Evolutionary conservation across 2,329 filamentous ascomycete genomes (phyloP), one percentile per base, ranked within the genome.

Genomic region (Aspergillus melleus): DNA sequence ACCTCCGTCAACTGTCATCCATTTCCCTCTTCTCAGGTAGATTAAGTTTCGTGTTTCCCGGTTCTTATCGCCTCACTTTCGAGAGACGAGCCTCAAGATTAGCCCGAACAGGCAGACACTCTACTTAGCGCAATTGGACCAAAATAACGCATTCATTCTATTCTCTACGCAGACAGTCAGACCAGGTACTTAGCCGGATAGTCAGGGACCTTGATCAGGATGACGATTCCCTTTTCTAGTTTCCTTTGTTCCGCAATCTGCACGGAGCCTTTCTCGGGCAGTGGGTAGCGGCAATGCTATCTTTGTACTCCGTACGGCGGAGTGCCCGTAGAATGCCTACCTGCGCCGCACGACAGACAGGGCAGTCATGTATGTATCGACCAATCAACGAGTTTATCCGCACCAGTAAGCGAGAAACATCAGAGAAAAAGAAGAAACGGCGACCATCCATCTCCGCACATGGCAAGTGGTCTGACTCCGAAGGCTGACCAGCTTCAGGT

Each of bases 361-460:
- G 8, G 32, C 11, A 36, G 11, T 6, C 32, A 11, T 11, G 26
- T 29, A 29, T 29, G 26, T 29, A 29, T 29, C 32, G 11, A 36
- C 36, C 36, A 42, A 42, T 42, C 36, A 42, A 29, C 26, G 26
- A 9, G 2, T 1, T 9, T 1, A 29, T 9, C 8, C 26, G 9
- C 26, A 29, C 26, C 8, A 11, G 11, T 47, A 47, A 47, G 22
- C 22, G 22, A 47, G 22, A 20, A 47, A 47, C 10, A 14, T 3
- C 22, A 9, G 16, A 5, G 32, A 5, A 36, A 36, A 12, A 16
- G 11, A 36, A 36, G 32, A 36, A 36, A 36, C 32, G 44, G 44
- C 36, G 14, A 24, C 57, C 54, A 54, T 44, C 58, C 58, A 55
- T 52, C 26, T 20, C n/a, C 44, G 59, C 58, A 61, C 58, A 61